phyloP scores from a whole-genome alignment of 2,329 filamentous ascomycete genomes.

The Pseudogymnoascus sp. region DNA sequence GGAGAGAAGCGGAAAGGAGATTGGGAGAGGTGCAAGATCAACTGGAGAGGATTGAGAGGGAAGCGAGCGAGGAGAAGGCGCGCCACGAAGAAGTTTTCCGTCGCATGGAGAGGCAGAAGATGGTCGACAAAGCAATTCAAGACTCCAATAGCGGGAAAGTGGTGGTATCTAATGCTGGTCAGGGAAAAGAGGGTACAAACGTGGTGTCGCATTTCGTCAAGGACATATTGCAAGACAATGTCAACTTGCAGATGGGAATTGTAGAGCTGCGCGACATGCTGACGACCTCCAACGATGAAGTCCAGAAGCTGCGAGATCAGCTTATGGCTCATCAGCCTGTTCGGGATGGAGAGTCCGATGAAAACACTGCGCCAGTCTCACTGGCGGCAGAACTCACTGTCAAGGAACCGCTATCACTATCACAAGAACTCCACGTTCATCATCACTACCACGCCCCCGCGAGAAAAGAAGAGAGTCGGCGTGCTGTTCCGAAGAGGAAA shows the following conservation, averaged over 20 bases:
- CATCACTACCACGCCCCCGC: constrained; percentile 77
- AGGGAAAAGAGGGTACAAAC: constrained; percentile 49
- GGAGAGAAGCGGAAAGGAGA: constrained; percentile 75
- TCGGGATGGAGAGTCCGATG: constrained; percentile 30
- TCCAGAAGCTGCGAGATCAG: constrained; percentile 77
- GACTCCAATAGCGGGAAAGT: constrained; percentile 58
- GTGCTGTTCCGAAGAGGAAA: constrained; percentile 55
- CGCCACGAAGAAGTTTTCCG: constrained; percentile 72
- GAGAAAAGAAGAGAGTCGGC: constrained; percentile 50
- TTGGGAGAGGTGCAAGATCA: constrained; percentile 76
- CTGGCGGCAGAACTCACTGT: constrained; percentile 64
- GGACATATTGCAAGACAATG: constrained; percentile 91
- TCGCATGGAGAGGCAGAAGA: constrained; percentile 75
- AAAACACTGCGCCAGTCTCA: constrained; percentile 38
- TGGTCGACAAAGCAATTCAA: constrained; percentile 73
- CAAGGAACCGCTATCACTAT: constrained; percentile 34
- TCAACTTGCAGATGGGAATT: constrained; percentile 84
- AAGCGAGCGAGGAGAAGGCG: constrained; percentile 70
- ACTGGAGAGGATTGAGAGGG: constrained; percentile 78
- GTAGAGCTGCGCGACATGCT: constrained; percentile 87
- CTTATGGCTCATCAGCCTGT: constrained; percentile 70
- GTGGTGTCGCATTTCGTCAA: constrained; percentile 96
- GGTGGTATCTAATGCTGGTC: constrained; percentile 53
- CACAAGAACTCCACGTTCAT: constrained; percentile 81
- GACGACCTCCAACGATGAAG: constrained; percentile 86